phyloP scores from a whole-genome alignment of 2,329 filamentous ascomycete genomes.

The Aspergillus viridinutans region DNA sequence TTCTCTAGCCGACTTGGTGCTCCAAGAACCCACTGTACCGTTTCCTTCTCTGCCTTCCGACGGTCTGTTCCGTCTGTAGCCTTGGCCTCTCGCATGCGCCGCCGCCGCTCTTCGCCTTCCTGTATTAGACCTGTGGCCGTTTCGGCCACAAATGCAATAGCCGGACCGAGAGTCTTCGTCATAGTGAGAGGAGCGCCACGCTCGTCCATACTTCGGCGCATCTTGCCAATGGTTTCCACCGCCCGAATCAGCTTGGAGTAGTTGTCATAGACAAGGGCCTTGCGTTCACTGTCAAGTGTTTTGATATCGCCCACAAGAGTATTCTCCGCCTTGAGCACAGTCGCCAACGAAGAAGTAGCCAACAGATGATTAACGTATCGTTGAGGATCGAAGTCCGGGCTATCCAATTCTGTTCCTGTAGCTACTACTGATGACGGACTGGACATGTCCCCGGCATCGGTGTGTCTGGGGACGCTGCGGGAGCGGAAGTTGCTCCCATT shows the following conservation, averaged over 20 bases:
- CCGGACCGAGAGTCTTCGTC: slow-evolving; percentile 41
- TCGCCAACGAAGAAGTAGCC: slow-evolving; percentile 38
- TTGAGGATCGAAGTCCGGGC: slow-evolving; percentile 66
- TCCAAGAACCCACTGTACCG: slow-evolving; percentile 44
- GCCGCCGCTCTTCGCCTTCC: slow-evolving; percentile 35
- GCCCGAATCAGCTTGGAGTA: slow-evolving; percentile 96
- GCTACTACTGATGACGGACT: slow-evolving; percentile 24
- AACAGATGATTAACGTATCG: slow-evolving; percentile 46
- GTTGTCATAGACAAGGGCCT: slow-evolving; percentile 96
- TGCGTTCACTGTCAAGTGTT: slow-evolving; percentile 90
- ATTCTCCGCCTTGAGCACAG: slow-evolving; percentile 43
- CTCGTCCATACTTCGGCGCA: slow-evolving; percentile 47
- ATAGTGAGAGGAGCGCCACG: slow-evolving; percentile 42
- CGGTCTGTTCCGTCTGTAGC: slow-evolving; percentile 11
- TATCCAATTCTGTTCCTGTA: slow-evolving; percentile 63
- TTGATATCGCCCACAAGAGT: slow-evolving; percentile 65
- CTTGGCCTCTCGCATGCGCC: slow-evolving; percentile 25
- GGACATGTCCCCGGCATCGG: slow-evolving; percentile 38
- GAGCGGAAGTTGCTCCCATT: slow-evolving; percentile 22
- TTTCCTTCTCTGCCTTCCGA: slow-evolving; percentile 34
- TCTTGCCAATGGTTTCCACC: slow-evolving; percentile 87
- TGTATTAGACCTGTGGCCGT: slow-evolving; percentile 38
- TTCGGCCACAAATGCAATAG: slow-evolving; percentile 43
- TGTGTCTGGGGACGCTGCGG: slow-evolving; percentile 40
- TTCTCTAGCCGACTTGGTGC: slow-evolving; percentile 36